A percentile compares a stretch with the other conserved stretches of the same genome.
Evolutionary conservation across 768 basidiomycete species (phyloP).

Genomic region (Trametes punicea): DNA sequence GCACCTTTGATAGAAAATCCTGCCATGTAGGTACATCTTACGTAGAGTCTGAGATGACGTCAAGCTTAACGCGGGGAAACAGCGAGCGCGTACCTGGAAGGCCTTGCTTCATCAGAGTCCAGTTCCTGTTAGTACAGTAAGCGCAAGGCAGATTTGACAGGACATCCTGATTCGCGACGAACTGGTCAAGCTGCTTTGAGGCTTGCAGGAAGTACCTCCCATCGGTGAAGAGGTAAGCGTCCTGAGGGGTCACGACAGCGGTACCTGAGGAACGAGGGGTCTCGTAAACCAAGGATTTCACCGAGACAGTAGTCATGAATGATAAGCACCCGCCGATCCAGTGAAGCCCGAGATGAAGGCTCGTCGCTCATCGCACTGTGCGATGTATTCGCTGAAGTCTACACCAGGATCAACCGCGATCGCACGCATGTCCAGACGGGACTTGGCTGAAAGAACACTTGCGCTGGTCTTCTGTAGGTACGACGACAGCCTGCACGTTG

Average conservation of each 20-base stretch:
- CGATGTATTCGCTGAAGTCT: slow-evolving; percentile 91
- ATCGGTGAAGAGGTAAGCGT: slow-evolving; percentile 89
- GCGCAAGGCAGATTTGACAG: neutral
- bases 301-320: neutral
- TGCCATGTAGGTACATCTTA: slow-evolving; percentile 89
- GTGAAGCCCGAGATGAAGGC: slow-evolving; percentile 92
- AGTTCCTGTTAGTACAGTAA: slow-evolving; percentile 55
- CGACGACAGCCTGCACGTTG: slow-evolving; percentile 69
- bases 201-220: slow-evolving; percentile 96
- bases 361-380: slow-evolving; percentile 78
- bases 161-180: slow-evolving; percentile 24
- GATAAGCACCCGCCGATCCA: slow-evolving; percentile 80
- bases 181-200: slow-evolving; percentile 82
- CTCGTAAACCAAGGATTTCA: neutral
- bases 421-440: neutral
- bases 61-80: slow-evolving; percentile 2
- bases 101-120: slow-evolving; percentile 93
- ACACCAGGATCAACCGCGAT: neutral
- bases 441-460: slow-evolving; percentile 30
- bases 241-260: slow-evolving; percentile 66
- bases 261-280: slow-evolving; percentile 45
- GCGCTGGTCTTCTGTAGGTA: slow-evolving; percentile 95
- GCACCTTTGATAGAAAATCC: slow-evolving; percentile 74
- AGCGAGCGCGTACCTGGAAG: slow-evolving; percentile 53
- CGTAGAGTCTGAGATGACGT: slow-evolving; percentile 8